These are phyloP conservation scores for Cucumis cinereus DNA, from an alignment of 306 rosid species.

Conservation along the genomic window DNA sequence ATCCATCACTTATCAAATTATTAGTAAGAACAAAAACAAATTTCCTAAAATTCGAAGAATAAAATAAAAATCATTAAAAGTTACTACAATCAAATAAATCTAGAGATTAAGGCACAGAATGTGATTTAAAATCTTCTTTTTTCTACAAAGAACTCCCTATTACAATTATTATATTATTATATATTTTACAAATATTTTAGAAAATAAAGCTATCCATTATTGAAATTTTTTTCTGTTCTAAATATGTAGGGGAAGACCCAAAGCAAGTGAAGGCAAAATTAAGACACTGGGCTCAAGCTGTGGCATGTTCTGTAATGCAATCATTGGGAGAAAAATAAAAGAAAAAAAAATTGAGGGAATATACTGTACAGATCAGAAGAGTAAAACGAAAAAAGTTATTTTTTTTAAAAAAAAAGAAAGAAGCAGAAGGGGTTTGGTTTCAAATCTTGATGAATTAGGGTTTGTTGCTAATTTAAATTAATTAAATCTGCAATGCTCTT, in stretches of 20 bases:
- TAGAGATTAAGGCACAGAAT: too few species aligned
- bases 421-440: not conserved
- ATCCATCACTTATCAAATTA: too few species aligned
- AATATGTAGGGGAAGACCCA: conserved; percentile 65
- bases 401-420: not conserved
- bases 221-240: too few species aligned
- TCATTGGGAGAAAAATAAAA: conserved; percentile 13
- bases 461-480: not conserved
- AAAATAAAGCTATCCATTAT: not conserved
- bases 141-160: too few species aligned
- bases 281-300: conserved; percentile 98
- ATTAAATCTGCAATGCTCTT: not conserved
- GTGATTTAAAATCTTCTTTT: too few species aligned
- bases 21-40: too few species aligned
- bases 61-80: too few species aligned
- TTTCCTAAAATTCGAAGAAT: too few species aligned
- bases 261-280: conserved; percentile 68
- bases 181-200: too few species aligned
- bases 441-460: not conserved
- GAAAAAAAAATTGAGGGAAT: not conserved
- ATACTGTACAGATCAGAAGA: conserved; percentile 29
- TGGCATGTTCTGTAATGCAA: conserved; percentile 90
- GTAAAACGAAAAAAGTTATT: not conserved
- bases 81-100: too few species aligned
- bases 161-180: too few species aligned